These are phyloP conservation scores for Candida pini DNA, from an alignment of 805 yeast species.

Conservation along the genomic window DNA sequence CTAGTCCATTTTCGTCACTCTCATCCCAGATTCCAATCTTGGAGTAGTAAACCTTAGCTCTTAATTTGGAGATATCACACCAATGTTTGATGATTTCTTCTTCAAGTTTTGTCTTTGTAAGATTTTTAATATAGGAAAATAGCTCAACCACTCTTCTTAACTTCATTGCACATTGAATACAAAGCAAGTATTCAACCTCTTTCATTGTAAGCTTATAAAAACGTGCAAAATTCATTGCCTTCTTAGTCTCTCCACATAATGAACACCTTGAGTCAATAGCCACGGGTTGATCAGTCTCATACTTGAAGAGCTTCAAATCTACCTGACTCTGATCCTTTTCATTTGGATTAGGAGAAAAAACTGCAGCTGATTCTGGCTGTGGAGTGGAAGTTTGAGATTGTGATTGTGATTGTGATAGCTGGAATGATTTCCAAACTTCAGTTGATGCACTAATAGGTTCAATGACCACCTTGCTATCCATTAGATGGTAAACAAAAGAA, in stretches of 20 bases:
- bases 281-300: slow-evolving; percentile 51
- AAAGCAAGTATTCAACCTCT: slow-evolving; percentile 54
- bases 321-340: slow-evolving; percentile 10
- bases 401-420: slow-evolving; percentile 8
- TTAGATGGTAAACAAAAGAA: slow-evolving; percentile 56
- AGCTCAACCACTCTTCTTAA: slow-evolving; percentile 80
- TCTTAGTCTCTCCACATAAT: slow-evolving; percentile 75
- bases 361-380: slow-evolving; percentile 7
- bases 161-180: slow-evolving; percentile 75
- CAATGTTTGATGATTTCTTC: slow-evolving; percentile 50
- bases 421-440: slow-evolving; percentile 53
- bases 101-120: slow-evolving; percentile 10
- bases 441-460: slow-evolving; percentile 86
- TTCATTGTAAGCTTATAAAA: slow-evolving; percentile 55
- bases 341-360: slow-evolving; percentile 6
- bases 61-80: slow-evolving; percentile 55
- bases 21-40: slow-evolving; percentile 75
- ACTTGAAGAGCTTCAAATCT: slow-evolving; percentile 15
- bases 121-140: slow-evolving; percentile 64
- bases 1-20: slow-evolving; percentile 23
- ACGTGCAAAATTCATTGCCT: slow-evolving; percentile 69
- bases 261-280: slow-evolving; percentile 75
- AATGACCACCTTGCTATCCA: slow-evolving; percentile 75
- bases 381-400: slow-evolving; percentile 6
- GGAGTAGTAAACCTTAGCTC: slow-evolving; percentile 78